Base-by-base conservation (phyloP, 306 rosid species). In the Dalbergia oliveri region DNA sequence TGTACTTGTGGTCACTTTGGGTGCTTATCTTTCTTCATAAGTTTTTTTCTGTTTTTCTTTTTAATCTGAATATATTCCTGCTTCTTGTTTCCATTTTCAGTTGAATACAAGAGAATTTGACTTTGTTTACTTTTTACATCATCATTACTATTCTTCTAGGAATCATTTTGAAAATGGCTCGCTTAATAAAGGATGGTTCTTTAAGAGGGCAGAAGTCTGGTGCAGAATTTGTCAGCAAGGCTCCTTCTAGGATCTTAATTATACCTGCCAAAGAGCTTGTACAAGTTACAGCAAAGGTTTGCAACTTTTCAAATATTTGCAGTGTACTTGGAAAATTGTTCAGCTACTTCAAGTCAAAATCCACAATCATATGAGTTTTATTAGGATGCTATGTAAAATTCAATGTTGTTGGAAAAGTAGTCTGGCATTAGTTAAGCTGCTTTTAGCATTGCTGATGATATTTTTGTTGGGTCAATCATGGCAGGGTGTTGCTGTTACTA, bases 281-380 rank as follows among this genome's bases (percentile, higher is more conserved):
- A 65, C 98, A 96, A 90, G 88, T 96, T 79, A 77, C 76, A 51
- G 97, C 98, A 59, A 89, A 93, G 98, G 99, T 94, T 73, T 82
- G 79, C 81, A 65, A 45, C 74, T 66, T 84, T 71, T 84, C 56
- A 58, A 79, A 37, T 72, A 37, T 77, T 81, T 84, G 34, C 70
- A 51, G 14, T 43, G 14, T 70, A 21, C 18, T 63, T 59, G 23
- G 45, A 62, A 31, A 73, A 61, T 43, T 47, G 21, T 58, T 63
- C 53, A 16, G 77, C 71, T 63, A 26, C 41, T 41, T 56, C 18
- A 44, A 39, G 26, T 61, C 75, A 67, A 43, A 68, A 66, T 57
- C 12, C 53, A 56, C 66, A 68, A 54, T 67, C 75, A 41, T 62
- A n/a, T 70, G 4, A 19, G 75, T 26, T 68, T 60, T 73, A 65